Conservation (phyloP, 2,329 filamentous ascomycete species). For the Fusarium sp. region DNA sequence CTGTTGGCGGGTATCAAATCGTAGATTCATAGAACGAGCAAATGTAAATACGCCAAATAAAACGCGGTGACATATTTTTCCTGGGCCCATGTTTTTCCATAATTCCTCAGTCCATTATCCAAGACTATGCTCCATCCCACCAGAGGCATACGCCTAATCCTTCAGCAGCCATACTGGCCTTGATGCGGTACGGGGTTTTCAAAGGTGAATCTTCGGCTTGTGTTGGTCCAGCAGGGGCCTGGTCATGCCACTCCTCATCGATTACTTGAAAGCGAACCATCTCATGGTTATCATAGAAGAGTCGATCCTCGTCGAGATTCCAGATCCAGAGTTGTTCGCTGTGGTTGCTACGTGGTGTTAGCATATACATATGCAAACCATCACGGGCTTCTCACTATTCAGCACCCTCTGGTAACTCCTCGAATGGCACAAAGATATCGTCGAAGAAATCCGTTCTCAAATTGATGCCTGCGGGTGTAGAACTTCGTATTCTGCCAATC, state of each 20-base stretch:
- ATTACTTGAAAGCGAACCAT: slow-evolving; percentile 86
- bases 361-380: neutral
- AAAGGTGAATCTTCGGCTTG: slow-evolving; percentile 68
- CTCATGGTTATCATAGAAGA: slow-evolving; percentile 92
- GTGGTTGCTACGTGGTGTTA: slow-evolving; percentile 63
- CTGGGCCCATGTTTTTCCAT: neutral
- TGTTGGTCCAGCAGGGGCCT: slow-evolving; percentile 74
- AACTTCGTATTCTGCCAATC: slow-evolving; percentile 81
- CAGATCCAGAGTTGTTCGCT: slow-evolving; percentile 86
- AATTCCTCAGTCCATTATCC: slow-evolving; percentile 17
- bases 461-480: slow-evolving; percentile 75
- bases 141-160: slow-evolving; percentile 70
- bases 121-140: slow-evolving; percentile 60
- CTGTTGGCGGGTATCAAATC: slow-evolving; percentile 66
- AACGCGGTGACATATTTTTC: slow-evolving; percentile 35
- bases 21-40: slow-evolving; percentile 46
- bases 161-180: slow-evolving; percentile 68
- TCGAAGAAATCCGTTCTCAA: slow-evolving; percentile 92
- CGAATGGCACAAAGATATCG: slow-evolving; percentile 82
- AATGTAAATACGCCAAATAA: slow-evolving; percentile 38
- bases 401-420: slow-evolving; percentile 77
- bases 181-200: slow-evolving; percentile 76
- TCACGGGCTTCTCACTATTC: slow-evolving; percentile 65
- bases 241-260: slow-evolving; percentile 89
- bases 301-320: slow-evolving; percentile 74